phyloP scores from a whole-genome alignment of 495 filamentous ascomycete genomes.

The Letharia columbiana region DNA sequence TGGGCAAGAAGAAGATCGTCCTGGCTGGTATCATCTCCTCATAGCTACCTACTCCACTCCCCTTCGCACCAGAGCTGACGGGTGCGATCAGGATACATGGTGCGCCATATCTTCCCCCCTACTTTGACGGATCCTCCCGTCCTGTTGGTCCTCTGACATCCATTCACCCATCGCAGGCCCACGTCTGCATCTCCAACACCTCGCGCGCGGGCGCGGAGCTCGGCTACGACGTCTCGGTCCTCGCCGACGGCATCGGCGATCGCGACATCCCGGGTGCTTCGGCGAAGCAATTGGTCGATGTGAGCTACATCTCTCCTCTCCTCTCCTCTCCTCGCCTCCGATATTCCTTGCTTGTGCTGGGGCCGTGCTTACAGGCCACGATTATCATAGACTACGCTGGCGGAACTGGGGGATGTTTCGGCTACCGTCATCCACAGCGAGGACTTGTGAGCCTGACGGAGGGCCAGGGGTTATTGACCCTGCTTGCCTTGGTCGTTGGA shows the following conservation, averaged over 20 bases:
- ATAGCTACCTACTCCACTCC: neutral
- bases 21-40: constrained; percentile 37
- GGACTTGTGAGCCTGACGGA: constrained; percentile 17
- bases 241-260: constrained; percentile 50
- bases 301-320: constrained; percentile 12
- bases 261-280: constrained; percentile 46
- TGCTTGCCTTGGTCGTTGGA: no score
- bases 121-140: no score
- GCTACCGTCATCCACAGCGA: constrained; percentile 36
- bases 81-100: constrained; percentile 19
- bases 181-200: constrained; percentile 55
- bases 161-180: constrained; percentile 30
- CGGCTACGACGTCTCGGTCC: constrained; percentile 51
- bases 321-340: no score
- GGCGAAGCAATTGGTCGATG: constrained; percentile 33
- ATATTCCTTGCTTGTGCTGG: neutral
- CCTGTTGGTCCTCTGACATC: no score
- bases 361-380: neutral
- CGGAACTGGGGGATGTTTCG: constrained; percentile 42
- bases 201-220: constrained; percentile 44
- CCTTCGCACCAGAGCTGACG: neutral
- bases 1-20: constrained; percentile 41
- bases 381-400: constrained; percentile 26
- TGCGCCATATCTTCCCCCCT: neutral
- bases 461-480: no score